A percentile compares a stretch with the other conserved stretches of the same genome.
Conservation (phyloP, 2,329 filamentous ascomycete genomes). For the Aspergillus puulaauensis region DNA sequence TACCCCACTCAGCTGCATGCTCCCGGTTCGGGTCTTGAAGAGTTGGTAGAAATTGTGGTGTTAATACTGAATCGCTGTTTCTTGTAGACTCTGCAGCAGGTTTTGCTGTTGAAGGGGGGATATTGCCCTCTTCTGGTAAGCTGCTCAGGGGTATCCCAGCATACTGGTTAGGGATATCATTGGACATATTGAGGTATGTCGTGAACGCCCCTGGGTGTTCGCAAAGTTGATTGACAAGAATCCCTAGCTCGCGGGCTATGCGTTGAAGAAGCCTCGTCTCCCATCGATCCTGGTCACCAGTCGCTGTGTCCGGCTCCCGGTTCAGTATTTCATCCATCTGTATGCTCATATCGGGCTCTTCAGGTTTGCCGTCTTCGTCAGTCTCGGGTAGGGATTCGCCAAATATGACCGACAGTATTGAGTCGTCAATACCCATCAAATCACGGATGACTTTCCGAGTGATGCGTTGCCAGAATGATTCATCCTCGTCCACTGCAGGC, state of each 20-base stretch:
- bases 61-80: conserved; percentile 29
- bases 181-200: conserved; percentile 68
- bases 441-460: conserved; percentile 85
- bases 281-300: conserved; percentile 34
- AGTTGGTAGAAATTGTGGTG: conserved; percentile 53
- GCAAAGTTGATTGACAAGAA: conserved; percentile 78
- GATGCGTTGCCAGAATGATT: conserved; percentile 76
- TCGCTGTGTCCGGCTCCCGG: conserved; percentile 26
- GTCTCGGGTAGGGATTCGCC: conserved; percentile 68
- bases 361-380: conserved; percentile 16
- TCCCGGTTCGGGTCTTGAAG: conserved; percentile 39
- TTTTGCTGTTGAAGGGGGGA: conserved; percentile 13
- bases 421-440: conserved; percentile 86
- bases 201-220: conserved; percentile 87
- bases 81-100: conserved; percentile 17
- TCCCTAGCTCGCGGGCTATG: conserved; percentile 81
- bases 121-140: conserved; percentile 26
- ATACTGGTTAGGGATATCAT: conserved; percentile 66
- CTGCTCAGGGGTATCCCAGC: conserved; percentile 66
- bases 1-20: conserved; percentile 64
- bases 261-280: conserved; percentile 75
- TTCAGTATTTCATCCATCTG: conserved; percentile 36
- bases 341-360: conserved; percentile 33
- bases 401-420: conserved; percentile 78
- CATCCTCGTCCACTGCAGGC: conserved; percentile 49